Evolutionary conservation across 352 stramenopile genomes (phyloP).

Genomic region (Pythium periplocum): DNA sequence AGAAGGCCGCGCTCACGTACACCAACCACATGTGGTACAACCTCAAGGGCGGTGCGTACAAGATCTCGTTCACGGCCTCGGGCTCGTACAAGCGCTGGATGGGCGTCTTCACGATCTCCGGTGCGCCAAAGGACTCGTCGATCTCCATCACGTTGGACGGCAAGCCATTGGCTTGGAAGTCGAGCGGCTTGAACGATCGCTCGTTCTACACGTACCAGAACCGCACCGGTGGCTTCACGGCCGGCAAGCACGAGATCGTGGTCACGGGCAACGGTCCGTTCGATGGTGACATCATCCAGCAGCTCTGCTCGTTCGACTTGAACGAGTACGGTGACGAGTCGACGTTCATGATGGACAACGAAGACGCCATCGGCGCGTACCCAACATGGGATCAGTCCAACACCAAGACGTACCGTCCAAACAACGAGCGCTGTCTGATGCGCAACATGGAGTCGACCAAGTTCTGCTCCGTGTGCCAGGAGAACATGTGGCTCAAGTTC

Average conservation of each 20-base stretch:
- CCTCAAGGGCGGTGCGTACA: constrained; percentile 24
- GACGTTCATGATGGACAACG: constrained; percentile 19
- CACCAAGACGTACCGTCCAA: constrained; percentile 22
- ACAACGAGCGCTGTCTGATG: constrained; percentile 35
- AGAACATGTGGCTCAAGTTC: constrained; percentile 36
- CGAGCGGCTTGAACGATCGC: constrained; percentile 23
- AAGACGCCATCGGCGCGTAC: constrained; percentile 24
- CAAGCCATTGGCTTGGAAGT: constrained; percentile 16
- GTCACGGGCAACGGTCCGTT: constrained; percentile 19
- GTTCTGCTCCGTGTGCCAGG: constrained; percentile 33
- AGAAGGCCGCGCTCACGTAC: constrained; percentile 22
- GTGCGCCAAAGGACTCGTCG: constrained; percentile 21
- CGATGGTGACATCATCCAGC: constrained; percentile 23
- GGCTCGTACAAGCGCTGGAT: constrained; percentile 26
- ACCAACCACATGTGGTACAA: constrained; percentile 33
- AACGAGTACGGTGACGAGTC: constrained; percentile 25
- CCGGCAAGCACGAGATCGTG: constrained; percentile 20
- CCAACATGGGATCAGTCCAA: constrained; percentile 27
- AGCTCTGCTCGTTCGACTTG: constrained; percentile 27
- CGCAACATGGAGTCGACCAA: constrained; percentile 30
- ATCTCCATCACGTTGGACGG: constrained; percentile 23
- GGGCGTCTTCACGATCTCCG: constrained; percentile 22
- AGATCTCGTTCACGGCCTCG: constrained; percentile 24
- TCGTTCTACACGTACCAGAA: constrained; percentile 25
- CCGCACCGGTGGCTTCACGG: constrained; percentile 14